These are phyloP conservation scores for Calonectria crousiana DNA, from an alignment of 2,329 filamentous ascomycete genomes.

Conservation along the genomic window DNA sequence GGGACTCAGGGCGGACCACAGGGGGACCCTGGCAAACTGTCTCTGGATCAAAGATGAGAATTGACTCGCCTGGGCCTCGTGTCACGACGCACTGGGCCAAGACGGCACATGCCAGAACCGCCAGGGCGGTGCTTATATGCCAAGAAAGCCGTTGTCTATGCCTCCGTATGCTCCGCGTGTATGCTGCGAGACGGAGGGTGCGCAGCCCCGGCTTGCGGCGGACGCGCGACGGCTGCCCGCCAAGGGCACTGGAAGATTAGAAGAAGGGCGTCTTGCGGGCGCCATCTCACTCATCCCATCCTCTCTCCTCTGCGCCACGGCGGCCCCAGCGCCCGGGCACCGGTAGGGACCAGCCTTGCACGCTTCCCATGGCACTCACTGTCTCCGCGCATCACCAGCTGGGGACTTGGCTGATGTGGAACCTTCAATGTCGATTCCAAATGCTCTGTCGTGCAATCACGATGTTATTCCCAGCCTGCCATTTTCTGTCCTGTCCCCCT, in stretches of 20 bases:
- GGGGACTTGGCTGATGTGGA: neutral
- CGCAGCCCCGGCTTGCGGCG: neutral
- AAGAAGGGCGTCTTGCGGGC: neutral
- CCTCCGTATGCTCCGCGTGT: neutral
- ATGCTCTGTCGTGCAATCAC: neutral
- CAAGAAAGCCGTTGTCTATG: neutral
- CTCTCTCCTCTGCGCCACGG: neutral
- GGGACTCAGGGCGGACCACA: constrained; percentile 9
- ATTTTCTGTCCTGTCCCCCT: neutral
- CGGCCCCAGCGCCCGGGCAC: neutral
- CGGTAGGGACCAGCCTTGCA: neutral
- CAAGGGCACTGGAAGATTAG: neutral
- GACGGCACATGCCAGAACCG: constrained; percentile 12
- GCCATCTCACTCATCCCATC: neutral
- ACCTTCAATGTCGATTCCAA: neutral
- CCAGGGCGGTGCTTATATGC: neutral
- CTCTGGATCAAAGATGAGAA: constrained; percentile 7
- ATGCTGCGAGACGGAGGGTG: neutral
- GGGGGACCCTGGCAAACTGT: neutral
- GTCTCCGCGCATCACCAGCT: neutral
- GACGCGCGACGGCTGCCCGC: neutral
- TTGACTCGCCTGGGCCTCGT: neutral
- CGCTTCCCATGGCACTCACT: neutral
- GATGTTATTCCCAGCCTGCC: neutral
- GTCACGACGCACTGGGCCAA: constrained; percentile 16